phyloP scores from a whole-genome alignment of 805 yeast genomes.

The Yarrowia porcina region DNA sequence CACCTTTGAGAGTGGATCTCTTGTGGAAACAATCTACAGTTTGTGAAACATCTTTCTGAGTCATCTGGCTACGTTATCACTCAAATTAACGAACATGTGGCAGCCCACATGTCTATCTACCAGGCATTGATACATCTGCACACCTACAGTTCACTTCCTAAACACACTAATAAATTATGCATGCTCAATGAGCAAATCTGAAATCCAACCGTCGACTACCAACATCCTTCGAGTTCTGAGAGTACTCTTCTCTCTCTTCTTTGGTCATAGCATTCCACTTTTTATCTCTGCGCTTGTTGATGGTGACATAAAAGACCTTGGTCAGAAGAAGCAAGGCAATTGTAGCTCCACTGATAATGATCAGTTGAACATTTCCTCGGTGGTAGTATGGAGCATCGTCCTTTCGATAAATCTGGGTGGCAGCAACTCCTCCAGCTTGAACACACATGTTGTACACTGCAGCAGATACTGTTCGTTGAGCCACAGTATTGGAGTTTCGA shows the following conservation, averaged over 20 bases:
- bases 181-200: constrained; percentile 37
- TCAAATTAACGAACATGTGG: no score
- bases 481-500: constrained; percentile 56
- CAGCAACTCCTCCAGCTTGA: constrained; percentile 54
- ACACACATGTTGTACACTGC: constrained; percentile 63
- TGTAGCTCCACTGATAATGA: constrained; percentile 32
- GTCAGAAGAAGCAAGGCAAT: constrained; percentile 31
- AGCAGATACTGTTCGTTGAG: constrained; percentile 60
- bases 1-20: no score
- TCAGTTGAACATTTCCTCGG: constrained; percentile 47
- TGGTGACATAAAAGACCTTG: constrained; percentile 37
- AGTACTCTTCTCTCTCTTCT: constrained; percentile 52
- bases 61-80: no score
- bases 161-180: background rate
- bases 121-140: no score
- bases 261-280: constrained; percentile 52
- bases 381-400: constrained; percentile 60
- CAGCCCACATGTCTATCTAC: no score
- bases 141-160: no score
- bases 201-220: constrained; percentile 61
- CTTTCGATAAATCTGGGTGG: constrained; percentile 54
- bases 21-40: no score
- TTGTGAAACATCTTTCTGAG: no score
- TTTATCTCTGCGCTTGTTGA: constrained; percentile 39
- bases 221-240: constrained; percentile 46